Base-by-base conservation (phyloP, 2,329 filamentous ascomycete species). In the Sclerotiophoma versabilis region DNA sequence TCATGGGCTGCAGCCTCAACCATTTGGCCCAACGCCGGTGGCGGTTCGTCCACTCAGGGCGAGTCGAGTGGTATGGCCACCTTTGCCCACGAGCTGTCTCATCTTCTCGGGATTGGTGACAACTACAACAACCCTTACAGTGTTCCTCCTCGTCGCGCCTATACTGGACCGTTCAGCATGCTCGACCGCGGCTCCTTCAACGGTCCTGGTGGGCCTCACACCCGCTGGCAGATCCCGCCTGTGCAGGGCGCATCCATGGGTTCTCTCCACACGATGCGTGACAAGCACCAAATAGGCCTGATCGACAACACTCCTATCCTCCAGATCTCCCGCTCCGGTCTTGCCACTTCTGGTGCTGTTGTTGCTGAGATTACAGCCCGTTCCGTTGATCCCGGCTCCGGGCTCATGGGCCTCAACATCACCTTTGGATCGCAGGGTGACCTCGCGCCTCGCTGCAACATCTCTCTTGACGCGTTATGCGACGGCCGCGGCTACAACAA, bases 81-180 rank as follows among this genome's bases (percentile, higher is more conserved):
- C 0, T 84, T 80, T 58, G 82, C 82, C 1, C 82, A 84, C 62
- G 81, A 84, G 58, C 69, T 84, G 3, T 79, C 75, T 20, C 82
- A 84, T 63, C 65, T 84, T 30, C 74, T 84, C 1, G 76, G 77
- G 12, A 83, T 83, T 19, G 78, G 79, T 8, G 82, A 84, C 60
- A 84, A 84, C 63, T 83, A 84, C 62, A 83, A 83, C 59, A 84
- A 84, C 48, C 81, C 81, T 0, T 83, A 79, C 58, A 72, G 77
- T 3, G 60, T 70, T 1, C 81, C 80, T 1, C 64, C 76, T 34
- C 75, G 79, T 3, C 77, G 82, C 19, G 68, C 78, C 0, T 83
- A 81, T 63, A 81, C 81, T 0, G 82, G 82, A 0, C 80, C 81
- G 0, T 84, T 77, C 72, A 80, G 77, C 5, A 84, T 84, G 81